Percentiles rank a stretch among this genome's conserved stretches.
Evolutionary conservation across 352 stramenopile species (phyloP).

Genomic region (Halophytophthora polymorphica): DNA sequence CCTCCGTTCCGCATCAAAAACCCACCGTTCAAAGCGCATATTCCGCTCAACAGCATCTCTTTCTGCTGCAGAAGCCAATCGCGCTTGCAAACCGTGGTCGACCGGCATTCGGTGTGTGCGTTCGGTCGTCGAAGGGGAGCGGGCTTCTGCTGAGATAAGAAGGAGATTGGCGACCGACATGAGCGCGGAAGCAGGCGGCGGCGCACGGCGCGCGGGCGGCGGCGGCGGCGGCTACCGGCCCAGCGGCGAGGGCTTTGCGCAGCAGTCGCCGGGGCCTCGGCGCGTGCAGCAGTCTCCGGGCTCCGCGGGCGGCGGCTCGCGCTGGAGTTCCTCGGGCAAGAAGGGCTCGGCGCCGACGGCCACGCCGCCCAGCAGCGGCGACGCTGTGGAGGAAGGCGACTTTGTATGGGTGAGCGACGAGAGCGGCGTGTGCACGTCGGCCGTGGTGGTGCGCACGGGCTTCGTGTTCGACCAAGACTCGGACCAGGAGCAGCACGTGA

Average conservation of each 20-base stretch:
- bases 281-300: slow-evolving; percentile 5
- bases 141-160: too few relatives aligned
- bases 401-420: slow-evolving; percentile 67
- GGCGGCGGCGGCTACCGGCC: slow-evolving; percentile 14
- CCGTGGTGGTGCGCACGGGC: slow-evolving; percentile 57
- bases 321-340: slow-evolving; percentile 9
- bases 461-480: slow-evolving; percentile 58
- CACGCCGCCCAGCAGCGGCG: background rate
- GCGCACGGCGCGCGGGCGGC: slow-evolving; percentile 1
- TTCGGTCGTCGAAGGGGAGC: too few relatives aligned
- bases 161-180: slow-evolving; percentile 4
- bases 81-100: too few relatives aligned
- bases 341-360: slow-evolving; percentile 2
- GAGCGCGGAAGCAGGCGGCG: slow-evolving; percentile 23
- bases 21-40: too few relatives aligned
- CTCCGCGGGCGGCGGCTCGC: background rate
- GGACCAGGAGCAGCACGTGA: slow-evolving; percentile 65
- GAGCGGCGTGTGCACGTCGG: slow-evolving; percentile 45
- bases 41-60: too few relatives aligned
- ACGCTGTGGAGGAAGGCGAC: slow-evolving; percentile 54
- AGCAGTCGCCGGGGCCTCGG: background rate
- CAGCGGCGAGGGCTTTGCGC: slow-evolving; percentile 17
- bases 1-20: too few relatives aligned
- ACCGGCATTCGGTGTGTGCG: too few relatives aligned
- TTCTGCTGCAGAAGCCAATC: too few relatives aligned